phyloP scores from a whole-genome alignment of 805 yeast species.

The Lipomyces anomalus region DNA sequence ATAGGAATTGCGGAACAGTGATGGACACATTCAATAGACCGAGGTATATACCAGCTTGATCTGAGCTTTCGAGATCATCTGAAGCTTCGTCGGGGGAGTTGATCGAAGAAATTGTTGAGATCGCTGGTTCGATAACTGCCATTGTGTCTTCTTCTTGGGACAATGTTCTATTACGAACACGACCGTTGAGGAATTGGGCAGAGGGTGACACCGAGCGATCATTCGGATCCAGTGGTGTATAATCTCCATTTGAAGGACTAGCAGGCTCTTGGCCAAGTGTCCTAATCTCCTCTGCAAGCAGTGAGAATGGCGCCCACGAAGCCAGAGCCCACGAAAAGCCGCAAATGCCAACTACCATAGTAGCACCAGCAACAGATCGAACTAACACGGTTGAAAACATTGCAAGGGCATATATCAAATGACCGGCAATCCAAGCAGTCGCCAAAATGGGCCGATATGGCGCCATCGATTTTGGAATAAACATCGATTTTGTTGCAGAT shows the following conservation, averaged over 20 bases:
- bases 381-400: constrained; percentile 23
- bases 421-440: constrained; percentile 19
- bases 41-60: constrained; percentile 35
- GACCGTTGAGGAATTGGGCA: too few species aligned
- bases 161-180: too few species aligned
- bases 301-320: constrained; percentile 23
- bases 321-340: constrained; percentile 24
- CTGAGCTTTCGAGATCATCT: constrained; percentile 13
- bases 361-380: constrained; percentile 16
- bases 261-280: constrained; percentile 4
- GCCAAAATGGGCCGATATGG: constrained; percentile 16
- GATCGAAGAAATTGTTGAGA: too few species aligned
- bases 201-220: background rate
- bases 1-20: constrained; percentile 37
- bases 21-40: constrained; percentile 39
- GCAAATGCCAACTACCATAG: constrained; percentile 19
- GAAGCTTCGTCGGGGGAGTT: background rate
- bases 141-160: constrained; percentile 3
- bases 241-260: background rate
- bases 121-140: background rate
- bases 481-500: constrained; percentile 11
- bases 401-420: constrained; percentile 17
- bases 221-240: background rate
- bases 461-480: constrained; percentile 5
- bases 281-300: constrained; percentile 22